A percentile compares a stretch with the other conserved stretches of the same genome.
Evolutionary conservation across 1,284 basidiomycete genomes (phyloP).

Genomic region (Exobasidium cylindrosporum): DNA sequence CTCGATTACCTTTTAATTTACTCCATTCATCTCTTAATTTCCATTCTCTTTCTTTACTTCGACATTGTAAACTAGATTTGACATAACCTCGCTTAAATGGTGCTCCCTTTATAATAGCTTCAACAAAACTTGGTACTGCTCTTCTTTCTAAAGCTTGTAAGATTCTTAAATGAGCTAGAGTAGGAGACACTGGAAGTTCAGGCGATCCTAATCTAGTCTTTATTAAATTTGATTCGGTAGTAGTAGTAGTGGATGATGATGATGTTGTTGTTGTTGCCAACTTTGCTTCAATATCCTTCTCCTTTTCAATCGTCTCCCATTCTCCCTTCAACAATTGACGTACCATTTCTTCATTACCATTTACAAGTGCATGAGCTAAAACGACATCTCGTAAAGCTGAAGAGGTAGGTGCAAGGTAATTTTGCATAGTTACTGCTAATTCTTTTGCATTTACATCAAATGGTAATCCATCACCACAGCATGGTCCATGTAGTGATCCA

Average conservation of each 20-base stretch:
- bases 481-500: not conserved
- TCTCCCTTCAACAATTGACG: not conserved
- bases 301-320: not conserved
- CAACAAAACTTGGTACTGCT: not conserved
- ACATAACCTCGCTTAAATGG: not conserved
- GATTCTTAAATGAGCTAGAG: not conserved
- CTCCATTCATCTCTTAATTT: not conserved
- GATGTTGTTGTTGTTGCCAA: no score
- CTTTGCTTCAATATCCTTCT: not conserved
- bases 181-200: not conserved
- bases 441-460: not conserved
- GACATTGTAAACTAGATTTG: not conserved
- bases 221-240: not conserved
- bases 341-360: not conserved
- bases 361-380: not conserved
- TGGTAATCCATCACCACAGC: not conserved
- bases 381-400: slow-evolving; percentile 1
- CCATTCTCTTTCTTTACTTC: not conserved
- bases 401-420: not conserved
- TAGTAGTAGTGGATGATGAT: no score
- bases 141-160: not conserved
- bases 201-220: not conserved
- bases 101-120: not conserved
- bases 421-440: not conserved
- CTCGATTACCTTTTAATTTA: not conserved